A percentile compares a stretch with the other conserved stretches of the same genome.
Conservation (phyloP, 805 yeast genomes). For the Pichia rugopelliculosa region DNA sequence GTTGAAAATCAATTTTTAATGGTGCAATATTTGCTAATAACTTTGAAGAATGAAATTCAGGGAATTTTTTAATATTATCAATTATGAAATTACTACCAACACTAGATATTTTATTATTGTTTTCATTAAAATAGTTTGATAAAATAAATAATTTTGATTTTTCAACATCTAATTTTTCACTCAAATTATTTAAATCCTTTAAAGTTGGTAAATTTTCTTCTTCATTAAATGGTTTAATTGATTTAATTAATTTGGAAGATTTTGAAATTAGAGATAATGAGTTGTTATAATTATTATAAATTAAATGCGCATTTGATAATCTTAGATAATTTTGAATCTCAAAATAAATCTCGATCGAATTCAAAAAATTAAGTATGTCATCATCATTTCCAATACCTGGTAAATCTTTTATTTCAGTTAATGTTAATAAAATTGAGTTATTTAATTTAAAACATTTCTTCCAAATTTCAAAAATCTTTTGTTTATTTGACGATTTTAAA, state of each 20-base stretch:
- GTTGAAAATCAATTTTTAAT: slow-evolving; percentile 35
- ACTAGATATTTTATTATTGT: neutral
- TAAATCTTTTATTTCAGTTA: slow-evolving; percentile 59
- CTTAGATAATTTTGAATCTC: slow-evolving; percentile 34
- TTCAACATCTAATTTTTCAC: slow-evolving; percentile 13
- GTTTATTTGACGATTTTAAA: slow-evolving; percentile 17
- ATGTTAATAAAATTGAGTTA: slow-evolving; percentile 44
- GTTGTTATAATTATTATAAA: slow-evolving; percentile 35
- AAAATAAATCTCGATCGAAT: slow-evolving; percentile 41
- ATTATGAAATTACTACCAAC: slow-evolving; percentile 19
- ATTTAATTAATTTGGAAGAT: slow-evolving; percentile 18
- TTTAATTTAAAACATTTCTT: slow-evolving; percentile 43
- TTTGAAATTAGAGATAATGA: slow-evolving; percentile 38
- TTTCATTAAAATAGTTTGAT: slow-evolving; percentile 37
- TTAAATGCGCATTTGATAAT: slow-evolving; percentile 40
- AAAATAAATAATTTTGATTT: slow-evolving; percentile 36
- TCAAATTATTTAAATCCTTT: slow-evolving; percentile 25
- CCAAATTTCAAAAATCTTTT: slow-evolving; percentile 24
- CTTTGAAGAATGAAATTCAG: slow-evolving; percentile 22
- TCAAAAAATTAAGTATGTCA: slow-evolving; percentile 48
- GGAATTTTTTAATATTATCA: slow-evolving; percentile 25
- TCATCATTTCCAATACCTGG: slow-evolving; percentile 93
- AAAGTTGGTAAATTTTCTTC: slow-evolving; percentile 34
- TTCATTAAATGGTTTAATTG: neutral
- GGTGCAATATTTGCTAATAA: slow-evolving; percentile 28